Conservation (phyloP, 495 filamentous ascomycete species). For the Aspergillus leporis region DNA sequence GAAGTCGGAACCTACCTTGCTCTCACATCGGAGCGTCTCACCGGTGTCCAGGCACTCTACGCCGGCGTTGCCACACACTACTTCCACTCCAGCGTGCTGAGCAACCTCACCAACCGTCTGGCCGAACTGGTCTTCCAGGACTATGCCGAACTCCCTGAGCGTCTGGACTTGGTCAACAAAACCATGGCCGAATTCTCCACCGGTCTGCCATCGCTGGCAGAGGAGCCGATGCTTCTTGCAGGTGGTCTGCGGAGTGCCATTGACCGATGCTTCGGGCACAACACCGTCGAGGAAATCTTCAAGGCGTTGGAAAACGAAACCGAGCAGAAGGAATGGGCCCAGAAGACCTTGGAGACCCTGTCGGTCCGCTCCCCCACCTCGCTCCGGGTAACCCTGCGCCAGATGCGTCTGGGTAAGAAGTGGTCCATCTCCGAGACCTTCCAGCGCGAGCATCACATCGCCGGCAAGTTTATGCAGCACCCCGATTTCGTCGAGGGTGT, state of each 20-base stretch:
- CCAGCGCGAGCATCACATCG: conserved; percentile 76
- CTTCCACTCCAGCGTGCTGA: conserved; percentile 82
- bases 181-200: conserved; percentile 91
- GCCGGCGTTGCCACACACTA: conserved; percentile 91
- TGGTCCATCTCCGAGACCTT: conserved; percentile 86
- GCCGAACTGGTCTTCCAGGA: conserved; percentile 88
- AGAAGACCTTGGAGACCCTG: conserved; percentile 68
- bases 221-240: conserved; percentile 61
- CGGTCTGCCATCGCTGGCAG: conserved; percentile 65
- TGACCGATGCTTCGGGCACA: conserved; percentile 75
- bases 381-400: conserved; percentile 75
- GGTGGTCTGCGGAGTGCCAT: conserved; percentile 73
- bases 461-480: conserved; percentile 78
- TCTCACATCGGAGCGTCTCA: conserved; percentile 78
- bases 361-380: conserved; percentile 76
- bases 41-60: conserved; percentile 77
- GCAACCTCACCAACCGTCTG: conserved; percentile 77
- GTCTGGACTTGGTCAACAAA: conserved; percentile 69
- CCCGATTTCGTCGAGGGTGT: conserved; percentile 90
- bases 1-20: conserved; percentile 84
- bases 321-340: conserved; percentile 66
- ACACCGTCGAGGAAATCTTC: conserved; percentile 69
- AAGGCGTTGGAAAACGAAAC: conserved; percentile 61
- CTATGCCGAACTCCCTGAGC: conserved; percentile 56
- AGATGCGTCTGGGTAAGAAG: conserved; percentile 69